Conservation (phyloP, 352 stramenopile species). For the Pythium plurisporium region DNA sequence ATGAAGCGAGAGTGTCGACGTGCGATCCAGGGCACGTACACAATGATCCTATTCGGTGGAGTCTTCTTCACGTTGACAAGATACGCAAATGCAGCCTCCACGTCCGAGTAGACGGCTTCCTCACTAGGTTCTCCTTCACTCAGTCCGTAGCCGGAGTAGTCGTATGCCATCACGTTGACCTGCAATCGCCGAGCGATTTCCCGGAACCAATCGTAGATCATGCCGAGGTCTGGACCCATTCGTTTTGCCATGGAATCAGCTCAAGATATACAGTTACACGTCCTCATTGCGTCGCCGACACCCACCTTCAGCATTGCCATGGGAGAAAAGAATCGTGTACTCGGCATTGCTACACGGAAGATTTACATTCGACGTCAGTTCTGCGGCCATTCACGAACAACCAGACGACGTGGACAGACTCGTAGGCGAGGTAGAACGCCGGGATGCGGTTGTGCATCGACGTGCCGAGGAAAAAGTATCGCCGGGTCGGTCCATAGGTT, state of each 20-base stretch:
- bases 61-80: constrained; percentile 91
- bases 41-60: constrained; percentile 90
- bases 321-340: constrained; percentile 95
- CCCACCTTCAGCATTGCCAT: constrained; percentile 95
- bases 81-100: constrained; percentile 95
- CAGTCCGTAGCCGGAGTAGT: constrained; percentile 98
- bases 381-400: background rate
- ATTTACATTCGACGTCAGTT: background rate
- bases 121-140: constrained; percentile 90
- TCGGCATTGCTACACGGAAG: constrained; percentile 87
- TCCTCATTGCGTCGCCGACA: too few species aligned
- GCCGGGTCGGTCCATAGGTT: constrained; percentile 71
- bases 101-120: constrained; percentile 94
- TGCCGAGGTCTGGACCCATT: constrained; percentile 85
- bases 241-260: too few species aligned
- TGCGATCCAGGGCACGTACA: constrained; percentile 78
- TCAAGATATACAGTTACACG: too few species aligned
- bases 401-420: constrained; percentile 43
- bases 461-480: constrained; percentile 94
- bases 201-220: constrained; percentile 97
- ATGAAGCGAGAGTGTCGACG: background rate
- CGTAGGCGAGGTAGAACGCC: constrained; percentile 93
- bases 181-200: constrained; percentile 82
- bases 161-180: constrained; percentile 88
- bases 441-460: constrained; percentile 87